Evolutionary conservation across 2,329 filamentous ascomycete species (phyloP).

Genomic region (Rugonectria rugulosa): DNA sequence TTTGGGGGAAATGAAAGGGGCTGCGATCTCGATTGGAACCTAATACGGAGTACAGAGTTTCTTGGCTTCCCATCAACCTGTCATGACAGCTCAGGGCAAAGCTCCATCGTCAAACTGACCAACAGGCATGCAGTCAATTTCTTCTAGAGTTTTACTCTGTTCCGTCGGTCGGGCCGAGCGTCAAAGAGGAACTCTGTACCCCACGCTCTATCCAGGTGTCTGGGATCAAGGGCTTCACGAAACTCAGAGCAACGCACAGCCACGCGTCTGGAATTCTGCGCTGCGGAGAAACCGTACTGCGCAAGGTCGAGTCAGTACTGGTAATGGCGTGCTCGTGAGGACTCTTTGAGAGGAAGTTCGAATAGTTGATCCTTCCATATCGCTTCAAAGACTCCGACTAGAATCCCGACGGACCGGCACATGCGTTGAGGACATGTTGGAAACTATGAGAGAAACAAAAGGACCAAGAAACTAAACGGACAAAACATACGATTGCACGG

Average conservation of each 20-base stretch:
- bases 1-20: background rate
- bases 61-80: background rate
- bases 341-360: background rate
- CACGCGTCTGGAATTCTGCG: background rate
- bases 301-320: background rate
- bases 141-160: background rate
- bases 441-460: background rate
- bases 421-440: background rate
- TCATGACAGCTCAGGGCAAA: background rate
- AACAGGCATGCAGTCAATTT: background rate
- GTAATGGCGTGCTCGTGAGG: background rate
- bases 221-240: background rate
- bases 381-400: background rate
- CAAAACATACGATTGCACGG: background rate
- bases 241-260: background rate
- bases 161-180: background rate
- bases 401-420: background rate
- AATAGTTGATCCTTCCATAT: background rate
- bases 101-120: background rate
- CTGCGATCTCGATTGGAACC: background rate
- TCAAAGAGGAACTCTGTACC: background rate
- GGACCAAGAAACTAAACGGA: background rate
- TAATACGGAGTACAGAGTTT: conserved; percentile 1
- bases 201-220: background rate
- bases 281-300: background rate